Evolutionary conservation across 1,139 yeast genomes (phyloP), one percentile per base, ranked within the genome.

Genomic region (Debaryomycetaceae sp.): DNA sequence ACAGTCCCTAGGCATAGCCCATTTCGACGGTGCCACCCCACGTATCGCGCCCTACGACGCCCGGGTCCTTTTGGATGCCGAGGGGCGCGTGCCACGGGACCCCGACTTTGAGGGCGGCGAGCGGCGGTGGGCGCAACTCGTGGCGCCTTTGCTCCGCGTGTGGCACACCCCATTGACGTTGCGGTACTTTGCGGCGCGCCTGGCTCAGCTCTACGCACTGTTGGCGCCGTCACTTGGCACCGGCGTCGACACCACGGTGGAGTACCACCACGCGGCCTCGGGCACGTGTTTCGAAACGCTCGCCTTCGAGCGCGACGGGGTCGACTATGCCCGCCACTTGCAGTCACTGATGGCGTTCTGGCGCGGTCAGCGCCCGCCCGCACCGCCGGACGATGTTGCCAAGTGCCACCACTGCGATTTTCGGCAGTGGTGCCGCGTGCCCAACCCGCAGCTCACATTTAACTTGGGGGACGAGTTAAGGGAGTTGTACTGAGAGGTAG

Each of bases 111-210:
- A 25, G 6, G 18, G 12, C 15, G 12, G 14, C 6, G 28, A 25
- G n/a, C n/a, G n/a, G n/a, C n/a, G n/a, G n/a, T n/a, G n/a, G n/a
- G n/a, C n/a, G n/a, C n/a, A n/a, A 6, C 10, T 25, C 4, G 10
- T 25, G 7, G 23, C 11, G 6, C 28, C 28, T 6, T 15, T 25
- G 5, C 28, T 30, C 7, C 16, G 16, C n/a, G 34, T 43, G 2
- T 80, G 88, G 88, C 45, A 52, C 30, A 54, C 35, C 2, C 76
- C 83, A 1, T 63, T 77, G 12, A 79, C 86, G 0, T 46, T 78
- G 23, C 51, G 77, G 31, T 73, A 73, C 41, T 62, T 81, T 36
- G 73, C 82, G 1, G 70, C 73, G 1, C 54, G 85, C 34, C 45
- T 72, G 5, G 58, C 78, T 1, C 81, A 77, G 43, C 47, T 76